Evolutionary conservation across 768 basidiomycete genomes (phyloP).

Genomic region (Boletus patriciae): DNA sequence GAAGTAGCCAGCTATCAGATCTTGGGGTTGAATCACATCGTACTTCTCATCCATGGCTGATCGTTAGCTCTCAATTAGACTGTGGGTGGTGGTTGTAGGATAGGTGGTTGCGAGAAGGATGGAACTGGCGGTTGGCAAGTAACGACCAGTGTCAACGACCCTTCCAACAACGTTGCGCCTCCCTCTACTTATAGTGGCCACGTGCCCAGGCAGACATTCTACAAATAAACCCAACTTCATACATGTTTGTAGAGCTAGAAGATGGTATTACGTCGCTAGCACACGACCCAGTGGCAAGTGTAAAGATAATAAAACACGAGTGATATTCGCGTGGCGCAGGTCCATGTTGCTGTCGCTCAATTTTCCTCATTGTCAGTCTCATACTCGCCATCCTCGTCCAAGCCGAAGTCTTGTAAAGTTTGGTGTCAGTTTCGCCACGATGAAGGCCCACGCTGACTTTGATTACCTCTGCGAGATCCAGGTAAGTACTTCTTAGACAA

Average conservation of each 20-base stretch:
- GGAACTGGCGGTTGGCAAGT: slow-evolving; percentile 17
- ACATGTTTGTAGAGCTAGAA: not conserved
- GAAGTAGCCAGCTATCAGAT: slow-evolving; percentile 13
- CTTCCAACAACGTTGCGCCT: not conserved
- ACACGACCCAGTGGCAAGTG: not conserved
- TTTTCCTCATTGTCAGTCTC: slow-evolving; percentile 20
- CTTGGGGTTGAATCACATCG: slow-evolving; percentile 57
- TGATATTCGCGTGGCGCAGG: not conserved
- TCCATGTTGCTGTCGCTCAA: not conserved
- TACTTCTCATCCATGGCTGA: slow-evolving; percentile 96
- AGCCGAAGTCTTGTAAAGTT: not conserved
- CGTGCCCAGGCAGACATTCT: slow-evolving; percentile 21
- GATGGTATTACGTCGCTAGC: slow-evolving; percentile 12
- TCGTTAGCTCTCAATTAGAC: slow-evolving; percentile 14
- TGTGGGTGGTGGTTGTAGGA: slow-evolving; percentile 9
- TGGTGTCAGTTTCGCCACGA: slow-evolving; percentile 24
- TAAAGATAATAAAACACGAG: slow-evolving; percentile 1
- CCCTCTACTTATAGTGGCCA: slow-evolving; percentile 33
- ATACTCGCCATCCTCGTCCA: slow-evolving; percentile 23
- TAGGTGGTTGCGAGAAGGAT: slow-evolving; percentile 5
- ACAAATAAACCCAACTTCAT: slow-evolving; percentile 14
- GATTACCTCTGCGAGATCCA: slow-evolving; percentile 7
- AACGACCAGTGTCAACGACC: slow-evolving; percentile 5
- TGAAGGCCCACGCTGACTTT: slow-evolving; percentile 22
- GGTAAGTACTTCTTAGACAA: slow-evolving; percentile 29